Evolutionary conservation across 2,329 filamentous ascomycete species (phyloP).

Genomic region (Botrytis squamosa): DNA sequence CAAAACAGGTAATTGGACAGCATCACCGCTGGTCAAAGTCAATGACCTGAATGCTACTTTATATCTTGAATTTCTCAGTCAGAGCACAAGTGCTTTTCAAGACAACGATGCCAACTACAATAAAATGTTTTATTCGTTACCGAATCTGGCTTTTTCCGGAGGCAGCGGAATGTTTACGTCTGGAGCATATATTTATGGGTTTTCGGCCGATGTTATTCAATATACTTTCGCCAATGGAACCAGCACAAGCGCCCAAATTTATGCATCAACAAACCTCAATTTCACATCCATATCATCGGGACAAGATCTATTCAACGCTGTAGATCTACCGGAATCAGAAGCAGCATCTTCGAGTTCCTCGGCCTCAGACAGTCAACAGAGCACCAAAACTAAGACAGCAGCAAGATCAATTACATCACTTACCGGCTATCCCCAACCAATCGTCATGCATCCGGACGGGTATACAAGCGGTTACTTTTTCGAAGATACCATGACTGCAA

Average conservation of each 20-base stretch:
- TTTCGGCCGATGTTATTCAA: conserved; percentile 36
- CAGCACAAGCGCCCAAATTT: conserved; percentile 32
- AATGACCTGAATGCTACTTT: conserved; percentile 51
- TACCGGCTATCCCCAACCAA: conserved; percentile 25
- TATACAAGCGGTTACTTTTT: conserved; percentile 31
- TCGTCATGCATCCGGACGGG: conserved; percentile 23
- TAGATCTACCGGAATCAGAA: conserved; percentile 21
- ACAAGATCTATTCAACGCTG: conserved; percentile 22
- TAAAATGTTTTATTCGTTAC: conserved; percentile 38
- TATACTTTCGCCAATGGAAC: conserved; percentile 43
- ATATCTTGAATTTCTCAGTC: conserved; percentile 47
- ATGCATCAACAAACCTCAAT: conserved; percentile 32
- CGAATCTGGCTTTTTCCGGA: conserved; percentile 6
- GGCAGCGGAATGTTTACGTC: conserved; percentile 27
- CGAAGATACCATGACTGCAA: conserved; percentile 26
- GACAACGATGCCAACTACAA: conserved; percentile 43
- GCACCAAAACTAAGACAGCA: not conserved
- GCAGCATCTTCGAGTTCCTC: conserved; percentile 11
- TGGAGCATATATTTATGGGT: conserved; percentile 37
- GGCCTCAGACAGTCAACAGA: not conserved
- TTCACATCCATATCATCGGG: conserved; percentile 30
- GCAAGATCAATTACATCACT: conserved; percentile 13
- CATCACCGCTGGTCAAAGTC: conserved; percentile 52
- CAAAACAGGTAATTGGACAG: conserved; percentile 30
- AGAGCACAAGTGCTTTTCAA: conserved; percentile 37